Percentiles rank a stretch among this genome's conserved stretches.
These are phyloP conservation scores for Salix arbutifolia DNA, from an alignment of 345 rosid species.

Conservation along the genomic window DNA sequence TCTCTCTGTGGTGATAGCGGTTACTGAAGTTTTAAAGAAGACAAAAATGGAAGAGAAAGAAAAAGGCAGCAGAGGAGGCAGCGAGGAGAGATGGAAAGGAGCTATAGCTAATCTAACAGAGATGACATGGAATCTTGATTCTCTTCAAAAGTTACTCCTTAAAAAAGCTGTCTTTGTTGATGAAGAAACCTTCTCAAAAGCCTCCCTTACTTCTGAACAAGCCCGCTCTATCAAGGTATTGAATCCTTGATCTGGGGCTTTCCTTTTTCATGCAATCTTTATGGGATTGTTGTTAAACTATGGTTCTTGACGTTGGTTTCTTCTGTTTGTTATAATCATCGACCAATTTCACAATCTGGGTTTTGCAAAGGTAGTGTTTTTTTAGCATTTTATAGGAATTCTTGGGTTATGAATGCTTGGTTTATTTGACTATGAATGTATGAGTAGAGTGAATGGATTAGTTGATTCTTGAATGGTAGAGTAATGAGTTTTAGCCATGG, in stretches of 20 bases:
- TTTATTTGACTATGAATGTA: neutral
- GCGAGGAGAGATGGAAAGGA: conserved; percentile 86
- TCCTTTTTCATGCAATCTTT: neutral
- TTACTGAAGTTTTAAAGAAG: neutral
- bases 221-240: conserved; percentile 82
- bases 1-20: neutral
- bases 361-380: neutral
- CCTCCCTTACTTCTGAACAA: conserved; percentile 88
- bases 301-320: neutral
- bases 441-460: neutral
- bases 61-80: conserved; percentile 33
- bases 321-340: neutral
- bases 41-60: conserved; percentile 46
- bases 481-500: too few relatives aligned
- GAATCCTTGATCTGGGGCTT: neutral
- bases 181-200: conserved; percentile 77
- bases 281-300: neutral
- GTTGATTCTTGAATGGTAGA: too few relatives aligned
- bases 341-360: neutral
- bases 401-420: neutral
- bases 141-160: conserved; percentile 76
- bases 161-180: conserved; percentile 93
- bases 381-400: neutral
- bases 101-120: conserved; percentile 73
- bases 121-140: conserved; percentile 78